Conservation (phyloP, 768 basidiomycete genomes). For the Tricholoma flavovirens region DNA sequence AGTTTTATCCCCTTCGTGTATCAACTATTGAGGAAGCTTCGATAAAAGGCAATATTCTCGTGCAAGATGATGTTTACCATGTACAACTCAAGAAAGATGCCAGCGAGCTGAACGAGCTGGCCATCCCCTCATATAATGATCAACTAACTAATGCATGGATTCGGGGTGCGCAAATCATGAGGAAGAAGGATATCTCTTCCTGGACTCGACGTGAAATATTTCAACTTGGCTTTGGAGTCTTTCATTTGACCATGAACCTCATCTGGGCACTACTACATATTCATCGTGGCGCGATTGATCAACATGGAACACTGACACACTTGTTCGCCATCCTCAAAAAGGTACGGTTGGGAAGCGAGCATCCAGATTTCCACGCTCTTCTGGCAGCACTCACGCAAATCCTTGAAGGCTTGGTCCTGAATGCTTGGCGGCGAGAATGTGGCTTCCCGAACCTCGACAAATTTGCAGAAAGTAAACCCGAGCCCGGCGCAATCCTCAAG, state of each 20-base stretch:
- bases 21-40: conserved; percentile 24
- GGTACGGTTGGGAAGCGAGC: conserved; percentile 15
- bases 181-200: conserved; percentile 8
- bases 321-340: conserved; percentile 22
- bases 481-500: background rate
- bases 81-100: conserved; percentile 12
- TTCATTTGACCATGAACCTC: conserved; percentile 25
- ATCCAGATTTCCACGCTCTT: conserved; percentile 27
- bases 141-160: conserved; percentile 18
- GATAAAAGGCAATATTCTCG: conserved; percentile 16
- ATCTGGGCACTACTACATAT: conserved; percentile 19
- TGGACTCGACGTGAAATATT: conserved; percentile 16
- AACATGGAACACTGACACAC: conserved; percentile 16
- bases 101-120: conserved; percentile 7
- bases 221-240: conserved; percentile 23
- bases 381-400: conserved; percentile 23
- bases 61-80: conserved; percentile 17
- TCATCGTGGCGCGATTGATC: conserved; percentile 18
- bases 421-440: conserved; percentile 23
- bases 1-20: conserved; percentile 14
- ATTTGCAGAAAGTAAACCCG: conserved; percentile 23
- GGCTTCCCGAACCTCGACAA: conserved; percentile 6
- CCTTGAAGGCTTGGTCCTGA: conserved; percentile 25
- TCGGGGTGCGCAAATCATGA: conserved; percentile 9
- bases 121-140: conserved; percentile 16